Base-by-base conservation (phyloP, 2,329 filamentous ascomycete genomes). In the Stenocarpella maydis region DNA sequence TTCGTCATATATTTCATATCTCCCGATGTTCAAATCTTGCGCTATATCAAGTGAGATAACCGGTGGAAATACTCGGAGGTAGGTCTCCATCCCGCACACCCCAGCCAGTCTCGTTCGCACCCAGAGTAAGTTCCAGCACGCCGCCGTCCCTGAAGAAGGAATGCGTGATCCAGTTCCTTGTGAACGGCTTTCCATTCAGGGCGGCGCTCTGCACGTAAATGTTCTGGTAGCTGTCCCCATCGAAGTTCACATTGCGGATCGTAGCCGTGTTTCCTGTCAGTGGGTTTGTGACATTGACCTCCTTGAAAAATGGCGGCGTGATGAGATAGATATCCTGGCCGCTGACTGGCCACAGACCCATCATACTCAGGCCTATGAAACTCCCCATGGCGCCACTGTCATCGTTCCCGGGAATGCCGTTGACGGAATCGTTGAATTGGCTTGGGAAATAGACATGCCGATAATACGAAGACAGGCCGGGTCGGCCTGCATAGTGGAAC, bases 301-400 rank as follows among this genome's bases (percentile, higher is more conserved):
- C 82, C 54, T 83, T 80, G 74, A 91, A 91, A 75, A 90, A 91
- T 0, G 88, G 88, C 0, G 88, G 85, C 5, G 82, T 89, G 68
- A 90, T 88, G 41, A 91, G 82, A 70, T 91, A 90, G 0, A 90
- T 86, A 65, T 90, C 82, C 72, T 90, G 88, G 0, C 88, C 88
- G 0, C 86, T 82, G 17, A 89, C 83, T 0, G 89, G 89, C 77
- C 86, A 91, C 9, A 90, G 78, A 0, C 88, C 89, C 75, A 90
- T 83, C 86, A 90, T 88, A 24, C 84, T 82, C 4, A 90, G 81
- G 0, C 82, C 84, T 1, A 85, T 82, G 67, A 90, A 91, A 0
- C 84, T 84, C 2, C 87, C 88, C 88, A 91, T 90, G 2, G 88
- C 87, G 0, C 89, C 89, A 19, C 83, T 85, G 74, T 91, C 88